Percentiles rank a stretch among this genome's conserved stretches.
phyloP scores from a whole-genome alignment of 768 basidiomycete species.

The Hygrophoropsis aurantiaca region DNA sequence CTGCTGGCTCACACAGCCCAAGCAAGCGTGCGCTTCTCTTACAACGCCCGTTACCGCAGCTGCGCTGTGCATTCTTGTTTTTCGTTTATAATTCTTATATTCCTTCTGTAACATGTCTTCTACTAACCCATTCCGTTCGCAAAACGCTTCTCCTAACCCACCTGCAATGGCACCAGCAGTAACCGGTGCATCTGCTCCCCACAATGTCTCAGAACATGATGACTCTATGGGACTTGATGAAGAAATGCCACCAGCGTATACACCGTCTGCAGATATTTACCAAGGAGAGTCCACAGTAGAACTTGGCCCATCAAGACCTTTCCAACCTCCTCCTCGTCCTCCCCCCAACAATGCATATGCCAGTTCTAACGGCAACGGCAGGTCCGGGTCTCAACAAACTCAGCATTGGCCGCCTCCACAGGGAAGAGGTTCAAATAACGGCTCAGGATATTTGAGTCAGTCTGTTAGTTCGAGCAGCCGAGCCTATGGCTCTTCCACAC shows the following conservation, averaged over 20 bases:
- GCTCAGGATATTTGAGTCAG: conserved; percentile 10
- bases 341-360: conserved; percentile 5
- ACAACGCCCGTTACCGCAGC: no score
- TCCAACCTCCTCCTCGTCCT: conserved; percentile 41
- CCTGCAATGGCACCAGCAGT: conserved; percentile 16
- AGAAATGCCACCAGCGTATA: conserved; percentile 74
- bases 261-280: conserved; percentile 47
- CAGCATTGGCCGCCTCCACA: conserved; percentile 14
- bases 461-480: no score
- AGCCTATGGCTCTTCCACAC: background rate
- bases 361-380: conserved; percentile 1
- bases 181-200: background rate
- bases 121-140: conserved; percentile 36
- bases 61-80: no score
- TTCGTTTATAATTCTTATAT: no score
- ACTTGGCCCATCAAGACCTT: conserved; percentile 62
- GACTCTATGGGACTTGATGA: conserved; percentile 33
- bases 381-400: conserved; percentile 6
- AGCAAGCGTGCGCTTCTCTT: no score
- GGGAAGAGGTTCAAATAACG: conserved; percentile 1
- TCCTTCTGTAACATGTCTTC: no score
- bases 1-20: no score
- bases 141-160: conserved; percentile 24
- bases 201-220: conserved; percentile 3
- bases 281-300: conserved; percentile 66